Percentiles rank a stretch among this genome's conserved stretches.
Conservation (phyloP, 257 asterid genomes). For the Petunia axillaris region DNA sequence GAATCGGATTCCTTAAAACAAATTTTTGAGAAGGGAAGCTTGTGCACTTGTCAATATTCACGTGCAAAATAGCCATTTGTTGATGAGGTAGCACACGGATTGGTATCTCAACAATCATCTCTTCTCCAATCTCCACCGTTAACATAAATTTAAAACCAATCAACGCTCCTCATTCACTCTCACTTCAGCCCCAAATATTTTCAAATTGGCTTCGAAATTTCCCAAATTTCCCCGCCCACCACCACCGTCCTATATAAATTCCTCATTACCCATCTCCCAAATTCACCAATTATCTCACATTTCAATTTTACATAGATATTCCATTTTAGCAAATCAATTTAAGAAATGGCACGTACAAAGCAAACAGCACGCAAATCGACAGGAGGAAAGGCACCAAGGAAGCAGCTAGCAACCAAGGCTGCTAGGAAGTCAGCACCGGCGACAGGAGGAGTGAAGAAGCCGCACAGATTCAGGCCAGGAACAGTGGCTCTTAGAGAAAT, state of each 20-base stretch:
- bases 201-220: slow-evolving; percentile 27
- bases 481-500: slow-evolving; percentile 79
- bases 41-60: too few species aligned
- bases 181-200: background rate
- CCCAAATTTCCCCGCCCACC: slow-evolving; percentile 35
- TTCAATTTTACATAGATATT: too few species aligned
- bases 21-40: too few species aligned
- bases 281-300: background rate
- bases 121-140: too few species aligned
- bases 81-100: too few species aligned
- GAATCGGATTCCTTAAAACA: too few species aligned
- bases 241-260: slow-evolving; percentile 20
- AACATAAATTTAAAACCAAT: too few species aligned
- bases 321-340: too few species aligned
- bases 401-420: slow-evolving; percentile 81
- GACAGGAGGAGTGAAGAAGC: slow-evolving; percentile 84
- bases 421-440: slow-evolving; percentile 87
- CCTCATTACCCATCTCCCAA: background rate
- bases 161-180: background rate
- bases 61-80: too few species aligned
- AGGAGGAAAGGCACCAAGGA: slow-evolving; percentile 79
- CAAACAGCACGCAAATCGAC: slow-evolving; percentile 81
- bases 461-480: slow-evolving; percentile 77
- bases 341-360: slow-evolving; percentile 66
- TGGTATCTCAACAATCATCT: too few species aligned